Base-by-base conservation (phyloP, 371 early-diverging fungal species). In the Apophysomyces trapeziformis region DNA sequence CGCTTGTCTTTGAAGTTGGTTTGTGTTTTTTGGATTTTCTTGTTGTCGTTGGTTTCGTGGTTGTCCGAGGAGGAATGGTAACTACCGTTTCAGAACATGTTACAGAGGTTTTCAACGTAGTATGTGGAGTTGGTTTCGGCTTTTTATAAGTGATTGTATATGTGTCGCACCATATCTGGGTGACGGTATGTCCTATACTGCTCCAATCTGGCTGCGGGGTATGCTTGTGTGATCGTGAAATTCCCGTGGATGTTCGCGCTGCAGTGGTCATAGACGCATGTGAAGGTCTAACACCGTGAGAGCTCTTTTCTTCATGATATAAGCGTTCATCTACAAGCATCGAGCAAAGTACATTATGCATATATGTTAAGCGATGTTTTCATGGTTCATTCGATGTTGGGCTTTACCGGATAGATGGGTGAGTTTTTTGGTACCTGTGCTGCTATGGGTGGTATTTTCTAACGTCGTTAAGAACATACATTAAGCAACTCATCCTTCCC, bases 111-210 rank as follows among this genome's bases (percentile, higher is more conserved):
- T 5, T 50, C 21, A 50, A 50, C 9, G 54, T 50, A 8, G 21
- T 21, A n/a, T 21, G 16, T n/a, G 6, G 54, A 8, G 54, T 50
- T 5, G n/a, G 54, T 21, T 21, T n/a, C n/a, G 54, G 54, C 21
- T 50, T 50, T 2, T 26, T n/a, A 50, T 21, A 26, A 50, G 21
- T 50, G 16, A 21, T 18, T 50, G 54, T 50, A 50, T 50, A 50
- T 11, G 11, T 50, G 21, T 11, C 21, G 21, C 54, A 50, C 54
- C 54, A 50, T 18, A 21, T 50, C 54, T 50, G 54, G 8, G 54
- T 50, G 9, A 50, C 54, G 21, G 16, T 50, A 26, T 50, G 54
- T 21, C 54, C 54, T 9, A 50, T 50, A 50, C 54, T 50, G 54
- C 54, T 21, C 54, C 54, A 50, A 50, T 50, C 54, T 7, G 54